These are phyloP conservation scores for Brassica juncea DNA, from an alignment of 345 rosid species.

Conservation along the genomic window DNA sequence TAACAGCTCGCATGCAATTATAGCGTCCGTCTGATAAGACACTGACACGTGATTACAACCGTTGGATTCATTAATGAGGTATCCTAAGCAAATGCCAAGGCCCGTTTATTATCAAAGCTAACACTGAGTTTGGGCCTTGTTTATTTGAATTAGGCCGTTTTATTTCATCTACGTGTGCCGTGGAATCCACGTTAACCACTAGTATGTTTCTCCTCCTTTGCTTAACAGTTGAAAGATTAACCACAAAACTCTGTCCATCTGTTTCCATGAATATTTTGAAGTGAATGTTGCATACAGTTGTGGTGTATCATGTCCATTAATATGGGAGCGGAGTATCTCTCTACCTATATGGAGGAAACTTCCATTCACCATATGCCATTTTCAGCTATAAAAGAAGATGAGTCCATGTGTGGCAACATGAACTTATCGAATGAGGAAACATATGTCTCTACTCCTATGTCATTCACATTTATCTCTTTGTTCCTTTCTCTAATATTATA, in stretches of 20 bases:
- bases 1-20: conserved; percentile 35
- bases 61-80: conserved; percentile 36
- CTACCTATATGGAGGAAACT: conserved; percentile 8
- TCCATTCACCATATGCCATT: neutral
- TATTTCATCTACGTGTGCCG: neutral
- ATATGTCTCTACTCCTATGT: conserved; percentile 6
- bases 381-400: conserved; percentile 8
- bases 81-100: conserved; percentile 24
- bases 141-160: neutral
- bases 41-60: conserved; percentile 38
- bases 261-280: conserved; percentile 9
- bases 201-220: neutral
- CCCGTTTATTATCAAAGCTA: neutral
- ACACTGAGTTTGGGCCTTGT: neutral
- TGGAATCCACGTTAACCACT: neutral
- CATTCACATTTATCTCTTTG: conserved; percentile 19
- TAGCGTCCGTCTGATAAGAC: conserved; percentile 23
- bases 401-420: conserved; percentile 1
- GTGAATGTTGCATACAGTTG: conserved; percentile 27
- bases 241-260: neutral
- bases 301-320: conserved; percentile 19
- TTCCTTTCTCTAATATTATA: conserved; percentile 13
- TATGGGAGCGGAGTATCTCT: conserved; percentile 22
- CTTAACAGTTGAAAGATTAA: neutral
- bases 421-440: conserved; percentile 3